Percentiles rank a stretch among this genome's conserved stretches.
These are phyloP conservation scores for Pelargonium citronellum DNA, from an alignment of 441 rosid genomes.

Conservation along the genomic window DNA sequence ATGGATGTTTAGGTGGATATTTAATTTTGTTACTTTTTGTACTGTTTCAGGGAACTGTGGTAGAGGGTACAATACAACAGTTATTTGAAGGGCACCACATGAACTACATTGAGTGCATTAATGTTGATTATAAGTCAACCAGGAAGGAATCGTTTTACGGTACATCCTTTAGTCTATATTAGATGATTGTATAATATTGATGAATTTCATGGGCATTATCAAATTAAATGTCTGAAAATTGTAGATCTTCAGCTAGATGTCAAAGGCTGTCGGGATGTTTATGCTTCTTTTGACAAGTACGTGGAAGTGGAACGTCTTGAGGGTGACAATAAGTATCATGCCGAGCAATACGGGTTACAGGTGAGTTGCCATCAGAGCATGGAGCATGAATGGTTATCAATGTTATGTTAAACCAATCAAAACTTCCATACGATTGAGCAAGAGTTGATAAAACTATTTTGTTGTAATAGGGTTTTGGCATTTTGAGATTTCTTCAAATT, in stretches of 20 bases:
- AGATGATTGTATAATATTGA: slow-evolving; percentile 19
- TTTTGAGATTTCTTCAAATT: too few species aligned
- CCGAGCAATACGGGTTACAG: slow-evolving; percentile 91
- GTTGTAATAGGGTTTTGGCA: too few species aligned
- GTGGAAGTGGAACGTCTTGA: slow-evolving; percentile 96
- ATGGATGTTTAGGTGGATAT: background rate
- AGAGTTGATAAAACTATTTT: background rate
- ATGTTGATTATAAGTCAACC: slow-evolving; percentile 66
- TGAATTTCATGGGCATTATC: background rate
- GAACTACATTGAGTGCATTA: slow-evolving; percentile 74
- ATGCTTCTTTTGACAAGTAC: slow-evolving; percentile 92
- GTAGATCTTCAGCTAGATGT: slow-evolving; percentile 54
- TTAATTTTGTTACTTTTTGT: background rate
- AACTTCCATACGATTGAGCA: too few species aligned
- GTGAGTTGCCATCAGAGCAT: slow-evolving; percentile 27
- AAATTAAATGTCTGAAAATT: slow-evolving; percentile 16
- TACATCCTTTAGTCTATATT: slow-evolving; percentile 23
- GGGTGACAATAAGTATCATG: slow-evolving; percentile 93
- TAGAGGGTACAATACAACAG: slow-evolving; percentile 70
- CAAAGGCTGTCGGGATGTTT: slow-evolving; percentile 75
- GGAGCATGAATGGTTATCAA: background rate
- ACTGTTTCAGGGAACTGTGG: slow-evolving; percentile 57
- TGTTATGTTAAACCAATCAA: background rate
- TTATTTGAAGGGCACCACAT: slow-evolving; percentile 73
- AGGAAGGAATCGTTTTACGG: slow-evolving; percentile 75